Percentiles rank a stretch among this genome's conserved stretches.
These are phyloP conservation scores for Knoxdaviesia proteae DNA, from an alignment of 2,329 filamentous ascomycete species.

Conservation along the genomic window DNA sequence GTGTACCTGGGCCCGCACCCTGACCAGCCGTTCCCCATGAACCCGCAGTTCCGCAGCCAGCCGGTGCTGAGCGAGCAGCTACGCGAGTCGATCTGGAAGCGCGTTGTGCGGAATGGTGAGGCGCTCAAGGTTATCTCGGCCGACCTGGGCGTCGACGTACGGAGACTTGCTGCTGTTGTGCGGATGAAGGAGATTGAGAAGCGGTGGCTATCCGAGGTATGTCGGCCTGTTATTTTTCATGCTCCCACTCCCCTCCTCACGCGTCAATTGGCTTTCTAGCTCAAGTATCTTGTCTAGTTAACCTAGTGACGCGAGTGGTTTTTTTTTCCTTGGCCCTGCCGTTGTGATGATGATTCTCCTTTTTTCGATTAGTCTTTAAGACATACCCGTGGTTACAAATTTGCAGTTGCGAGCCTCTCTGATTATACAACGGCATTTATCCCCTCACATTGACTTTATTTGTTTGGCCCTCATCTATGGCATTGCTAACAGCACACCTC, in stretches of 20 bases:
- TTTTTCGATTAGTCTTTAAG: constrained; percentile 99
- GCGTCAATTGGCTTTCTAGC: background rate
- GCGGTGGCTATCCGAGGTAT: constrained; percentile 54
- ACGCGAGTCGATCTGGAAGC: constrained; percentile 51
- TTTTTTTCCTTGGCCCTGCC: constrained; percentile 5
- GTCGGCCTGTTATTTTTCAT: constrained; percentile 12
- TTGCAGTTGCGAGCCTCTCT: constrained; percentile 54
- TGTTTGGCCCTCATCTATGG: background rate
- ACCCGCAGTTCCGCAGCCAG: constrained; percentile 48
- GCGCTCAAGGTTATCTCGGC: constrained; percentile 60
- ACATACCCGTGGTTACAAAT: constrained; percentile 78
- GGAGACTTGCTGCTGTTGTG: constrained; percentile 68
- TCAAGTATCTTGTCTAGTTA: too few species aligned
- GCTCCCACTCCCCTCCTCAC: background rate
- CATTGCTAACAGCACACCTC: too few species aligned
- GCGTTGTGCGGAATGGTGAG: constrained; percentile 43
- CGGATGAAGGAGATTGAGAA: constrained; percentile 73
- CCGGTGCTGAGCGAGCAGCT: constrained; percentile 53
- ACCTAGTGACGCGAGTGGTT: too few species aligned
- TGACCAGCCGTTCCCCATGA: constrained; percentile 51
- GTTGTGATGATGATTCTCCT: constrained; percentile 29
- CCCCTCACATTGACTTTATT: constrained; percentile 4
- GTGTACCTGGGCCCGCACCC: constrained; percentile 16
- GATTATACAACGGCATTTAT: constrained; percentile 17
- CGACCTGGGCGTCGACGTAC: constrained; percentile 58